Evolutionary conservation across 192 early-diverging fungal species (phyloP).

Genomic region (Ambispora gerdemannii): DNA sequence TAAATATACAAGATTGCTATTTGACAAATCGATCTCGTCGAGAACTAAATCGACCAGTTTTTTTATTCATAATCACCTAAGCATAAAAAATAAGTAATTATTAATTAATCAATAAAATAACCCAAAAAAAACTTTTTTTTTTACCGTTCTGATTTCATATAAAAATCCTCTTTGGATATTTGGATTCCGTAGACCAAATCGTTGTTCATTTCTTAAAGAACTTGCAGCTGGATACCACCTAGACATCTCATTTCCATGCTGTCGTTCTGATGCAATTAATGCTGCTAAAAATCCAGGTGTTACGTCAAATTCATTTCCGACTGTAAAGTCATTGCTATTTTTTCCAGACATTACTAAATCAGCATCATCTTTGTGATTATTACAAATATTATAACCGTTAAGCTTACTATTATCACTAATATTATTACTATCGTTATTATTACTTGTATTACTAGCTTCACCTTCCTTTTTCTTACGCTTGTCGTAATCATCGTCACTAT

Average conservation of each 20-base stretch:
- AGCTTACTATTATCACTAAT: slow-evolving; percentile 1
- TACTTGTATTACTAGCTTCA: neutral
- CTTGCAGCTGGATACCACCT: slow-evolving; percentile 26
- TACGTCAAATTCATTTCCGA: slow-evolving; percentile 27
- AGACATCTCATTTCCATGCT: slow-evolving; percentile 25
- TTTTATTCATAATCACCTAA: no score
- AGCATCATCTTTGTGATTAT: neutral
- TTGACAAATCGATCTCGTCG: no score
- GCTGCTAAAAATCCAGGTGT: slow-evolving; percentile 20
- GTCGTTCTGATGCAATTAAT: slow-evolving; percentile 25
- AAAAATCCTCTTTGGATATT: slow-evolving; percentile 11
- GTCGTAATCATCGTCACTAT: neutral
- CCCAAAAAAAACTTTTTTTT: neutral
- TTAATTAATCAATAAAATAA: no score
- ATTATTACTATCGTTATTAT: slow-evolving; percentile 7
- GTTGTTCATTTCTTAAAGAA: slow-evolving; percentile 19
- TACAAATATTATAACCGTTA: neutral
- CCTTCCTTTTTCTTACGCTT: slow-evolving; percentile 3
- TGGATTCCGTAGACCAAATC: slow-evolving; percentile 18
- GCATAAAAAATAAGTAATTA: no score
- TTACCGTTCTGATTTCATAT: slow-evolving; percentile 24
- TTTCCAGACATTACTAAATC: neutral
- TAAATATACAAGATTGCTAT: no score
- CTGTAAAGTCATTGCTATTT: slow-evolving; percentile 11
- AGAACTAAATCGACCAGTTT: no score